Percentiles rank a stretch among this genome's conserved stretches.
Conservation (phyloP, 208 protist genomes). For the Acanthamoeba castellanii region DNA sequence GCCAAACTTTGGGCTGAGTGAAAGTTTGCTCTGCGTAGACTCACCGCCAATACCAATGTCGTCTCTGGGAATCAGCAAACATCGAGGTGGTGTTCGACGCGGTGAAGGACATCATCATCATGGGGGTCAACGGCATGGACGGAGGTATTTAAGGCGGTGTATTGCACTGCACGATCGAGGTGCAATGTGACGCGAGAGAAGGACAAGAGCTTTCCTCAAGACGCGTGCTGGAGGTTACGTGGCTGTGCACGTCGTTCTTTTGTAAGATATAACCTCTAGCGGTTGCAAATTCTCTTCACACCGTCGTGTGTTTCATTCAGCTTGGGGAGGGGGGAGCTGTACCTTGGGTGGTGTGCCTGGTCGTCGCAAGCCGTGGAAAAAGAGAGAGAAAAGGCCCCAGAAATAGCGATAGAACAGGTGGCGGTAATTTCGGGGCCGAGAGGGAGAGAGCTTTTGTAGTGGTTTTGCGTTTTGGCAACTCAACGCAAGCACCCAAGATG, state of each 20-base stretch:
- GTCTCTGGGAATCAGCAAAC: constrained; percentile 84
- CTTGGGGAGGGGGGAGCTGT: too few relatives aligned
- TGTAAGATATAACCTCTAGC: neutral
- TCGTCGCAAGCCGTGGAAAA: too few relatives aligned
- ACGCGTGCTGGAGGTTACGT: too few relatives aligned
- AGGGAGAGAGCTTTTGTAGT: too few relatives aligned
- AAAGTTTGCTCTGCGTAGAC: neutral
- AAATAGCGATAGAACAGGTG: too few relatives aligned
- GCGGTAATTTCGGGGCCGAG: too few relatives aligned
- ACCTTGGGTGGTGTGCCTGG: too few relatives aligned
- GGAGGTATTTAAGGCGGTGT: neutral
- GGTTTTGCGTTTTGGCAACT: too few relatives aligned
- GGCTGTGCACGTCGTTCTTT: neutral
- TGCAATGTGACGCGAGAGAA: neutral
- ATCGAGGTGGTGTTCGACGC: constrained; percentile 89
- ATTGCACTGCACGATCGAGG: neutral
- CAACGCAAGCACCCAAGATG: neutral
- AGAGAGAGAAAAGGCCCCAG: too few relatives aligned
- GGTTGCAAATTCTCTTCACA: neutral
- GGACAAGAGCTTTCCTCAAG: neutral
- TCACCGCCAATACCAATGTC: neutral
- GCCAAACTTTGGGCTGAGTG: neutral
- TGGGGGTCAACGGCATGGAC: neutral
- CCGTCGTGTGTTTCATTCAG: too few relatives aligned
- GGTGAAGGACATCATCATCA: constrained; percentile 77